Conservation (phyloP, 2,329 filamentous ascomycete species). For the Fusarium hostae region DNA sequence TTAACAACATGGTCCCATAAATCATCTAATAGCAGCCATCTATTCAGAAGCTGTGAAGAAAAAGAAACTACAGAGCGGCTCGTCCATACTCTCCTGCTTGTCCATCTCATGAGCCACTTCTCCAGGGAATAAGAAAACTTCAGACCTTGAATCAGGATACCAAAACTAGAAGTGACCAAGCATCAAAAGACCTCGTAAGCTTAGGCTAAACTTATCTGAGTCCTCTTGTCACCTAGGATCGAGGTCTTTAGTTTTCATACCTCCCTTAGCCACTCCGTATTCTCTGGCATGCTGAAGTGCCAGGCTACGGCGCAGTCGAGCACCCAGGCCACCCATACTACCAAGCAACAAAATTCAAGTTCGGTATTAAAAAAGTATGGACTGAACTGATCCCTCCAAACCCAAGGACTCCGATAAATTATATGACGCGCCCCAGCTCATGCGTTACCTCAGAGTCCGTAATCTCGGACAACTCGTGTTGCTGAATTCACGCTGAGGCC, state of each 20-base stretch:
- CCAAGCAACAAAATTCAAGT: slow-evolving; percentile 46
- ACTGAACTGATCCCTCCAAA: slow-evolving; percentile 52
- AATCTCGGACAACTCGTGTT: slow-evolving; percentile 44
- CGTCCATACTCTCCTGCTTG: slow-evolving; percentile 39
- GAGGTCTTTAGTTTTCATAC: neutral
- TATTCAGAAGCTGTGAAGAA: slow-evolving; percentile 44
- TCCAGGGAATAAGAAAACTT: neutral
- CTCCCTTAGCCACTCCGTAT: slow-evolving; percentile 28
- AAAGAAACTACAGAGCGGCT: slow-evolving; percentile 43
- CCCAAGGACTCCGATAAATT: slow-evolving; percentile 55
- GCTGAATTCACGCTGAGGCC: slow-evolving; percentile 39
- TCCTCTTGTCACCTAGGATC: neutral
- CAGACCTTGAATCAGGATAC: neutral
- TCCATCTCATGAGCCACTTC: slow-evolving; percentile 33
- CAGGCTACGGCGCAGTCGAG: slow-evolving; percentile 28
- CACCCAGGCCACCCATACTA: slow-evolving; percentile 34
- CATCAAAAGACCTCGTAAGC: too few relatives aligned
- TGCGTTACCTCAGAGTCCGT: slow-evolving; percentile 42
- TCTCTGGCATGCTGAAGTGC: slow-evolving; percentile 33
- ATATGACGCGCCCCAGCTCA: slow-evolving; percentile 48
- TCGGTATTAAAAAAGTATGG: slow-evolving; percentile 53
- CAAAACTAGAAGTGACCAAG: too few relatives aligned
- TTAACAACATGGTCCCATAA: slow-evolving; percentile 5
- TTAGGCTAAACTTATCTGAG: too few relatives aligned
- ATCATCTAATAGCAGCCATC: slow-evolving; percentile 42